Evolutionary conservation across 345 rosid species (phyloP).

Genomic region (Corymbia maculata): DNA sequence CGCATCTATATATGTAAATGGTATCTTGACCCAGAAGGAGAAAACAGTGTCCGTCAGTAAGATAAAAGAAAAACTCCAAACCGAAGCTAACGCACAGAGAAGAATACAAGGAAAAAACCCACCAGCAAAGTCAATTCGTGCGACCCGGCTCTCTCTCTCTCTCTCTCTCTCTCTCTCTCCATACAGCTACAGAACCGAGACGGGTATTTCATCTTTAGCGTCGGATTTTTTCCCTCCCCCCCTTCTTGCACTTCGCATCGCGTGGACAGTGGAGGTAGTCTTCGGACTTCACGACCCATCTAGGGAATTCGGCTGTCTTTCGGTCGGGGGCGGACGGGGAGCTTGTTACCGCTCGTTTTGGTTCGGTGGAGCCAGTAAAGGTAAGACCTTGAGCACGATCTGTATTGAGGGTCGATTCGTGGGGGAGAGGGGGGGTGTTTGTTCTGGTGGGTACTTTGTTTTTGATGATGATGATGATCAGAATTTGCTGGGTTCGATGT

Average conservation of each 20-base stretch:
- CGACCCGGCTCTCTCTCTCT: not conserved
- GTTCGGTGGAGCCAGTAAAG: not conserved
- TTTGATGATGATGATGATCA: not conserved
- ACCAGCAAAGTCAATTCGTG: not conserved
- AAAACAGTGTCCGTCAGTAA: not conserved
- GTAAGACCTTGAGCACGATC: not conserved
- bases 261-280: not conserved
- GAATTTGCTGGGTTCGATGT: not conserved
- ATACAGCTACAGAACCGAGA: not conserved
- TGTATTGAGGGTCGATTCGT: not conserved
- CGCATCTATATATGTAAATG: not conserved
- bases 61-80: accelerated
- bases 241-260: not conserved
- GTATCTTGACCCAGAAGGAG: not conserved
- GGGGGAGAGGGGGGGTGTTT: not conserved
- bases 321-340: not conserved
- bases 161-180: not conserved
- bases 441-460: not conserved
- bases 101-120: not conserved
- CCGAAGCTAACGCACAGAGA: not conserved
- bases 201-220: slow-evolving; percentile 1
- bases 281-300: not conserved
- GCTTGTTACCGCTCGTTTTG: not conserved
- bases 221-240: not conserved
- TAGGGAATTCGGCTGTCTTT: not conserved